Conservation (phyloP, 208 protist species). For the Histomonas meleagridis region DNA sequence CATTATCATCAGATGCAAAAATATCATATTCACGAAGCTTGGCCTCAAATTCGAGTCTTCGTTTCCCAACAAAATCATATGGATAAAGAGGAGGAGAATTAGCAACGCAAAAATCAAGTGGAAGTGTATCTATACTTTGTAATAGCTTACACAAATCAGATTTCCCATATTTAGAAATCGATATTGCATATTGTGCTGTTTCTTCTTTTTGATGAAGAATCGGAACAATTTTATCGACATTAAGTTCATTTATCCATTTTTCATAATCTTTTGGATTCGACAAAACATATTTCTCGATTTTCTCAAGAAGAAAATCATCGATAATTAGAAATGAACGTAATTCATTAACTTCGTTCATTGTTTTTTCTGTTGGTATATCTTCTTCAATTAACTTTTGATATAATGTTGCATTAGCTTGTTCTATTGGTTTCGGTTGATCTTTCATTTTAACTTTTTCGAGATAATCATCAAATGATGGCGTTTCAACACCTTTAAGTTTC, state of each 20-base stretch:
- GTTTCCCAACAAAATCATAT: not conserved
- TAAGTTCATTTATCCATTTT: not conserved
- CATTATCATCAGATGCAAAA: not conserved
- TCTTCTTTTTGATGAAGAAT: not conserved
- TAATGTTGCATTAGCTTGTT: not conserved
- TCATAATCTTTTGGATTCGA: not conserved
- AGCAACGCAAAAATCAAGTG: not conserved
- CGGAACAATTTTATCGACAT: not conserved
- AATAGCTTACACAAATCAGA: not conserved
- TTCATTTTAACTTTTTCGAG: not conserved
- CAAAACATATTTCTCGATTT: not conserved
- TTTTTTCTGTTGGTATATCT: too few species aligned
- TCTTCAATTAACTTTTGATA: not conserved
- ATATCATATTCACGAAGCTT: not conserved
- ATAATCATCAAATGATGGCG: not conserved
- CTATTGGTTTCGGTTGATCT: not conserved
- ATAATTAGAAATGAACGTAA: not conserved
- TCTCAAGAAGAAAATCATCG: not conserved
- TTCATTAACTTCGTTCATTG: not conserved
- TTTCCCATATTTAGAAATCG: not conserved
- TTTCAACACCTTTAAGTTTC: not conserved
- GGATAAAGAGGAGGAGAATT: not conserved
- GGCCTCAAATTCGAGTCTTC: not conserved
- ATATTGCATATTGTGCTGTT: not conserved
- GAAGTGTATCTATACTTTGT: not conserved